Conservation (phyloP, 345 rosid genomes). For the Lepidium aucheri region DNA sequence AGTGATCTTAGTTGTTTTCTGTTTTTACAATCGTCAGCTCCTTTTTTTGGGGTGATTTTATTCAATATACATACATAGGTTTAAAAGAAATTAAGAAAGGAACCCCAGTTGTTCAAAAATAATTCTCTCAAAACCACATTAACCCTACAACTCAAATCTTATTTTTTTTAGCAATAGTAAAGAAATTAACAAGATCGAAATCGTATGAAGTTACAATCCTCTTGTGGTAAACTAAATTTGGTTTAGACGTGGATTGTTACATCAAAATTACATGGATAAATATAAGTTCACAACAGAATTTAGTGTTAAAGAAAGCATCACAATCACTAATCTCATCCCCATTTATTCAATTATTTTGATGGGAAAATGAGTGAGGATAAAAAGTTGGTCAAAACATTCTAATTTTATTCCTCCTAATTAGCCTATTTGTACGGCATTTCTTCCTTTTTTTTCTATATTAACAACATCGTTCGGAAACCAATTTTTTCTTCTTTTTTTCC, state of each 20-base stretch:
- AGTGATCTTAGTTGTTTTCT: neutral
- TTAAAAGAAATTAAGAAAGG: too few species aligned
- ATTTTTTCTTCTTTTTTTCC: neutral
- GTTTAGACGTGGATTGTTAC: neutral
- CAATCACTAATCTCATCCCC: neutral
- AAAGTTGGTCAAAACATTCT: conserved; percentile 4
- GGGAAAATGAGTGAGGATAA: neutral
- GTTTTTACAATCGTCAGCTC: too few species aligned
- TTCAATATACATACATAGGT: neutral
- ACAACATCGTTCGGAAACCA: neutral
- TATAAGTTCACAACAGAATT: neutral
- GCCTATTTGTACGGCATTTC: neutral
- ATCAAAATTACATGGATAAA: neutral
- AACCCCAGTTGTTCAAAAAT: too few species aligned
- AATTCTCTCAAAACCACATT: too few species aligned
- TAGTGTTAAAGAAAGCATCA: neutral
- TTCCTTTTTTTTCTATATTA: neutral
- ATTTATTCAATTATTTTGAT: neutral
- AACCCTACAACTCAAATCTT: too few species aligned
- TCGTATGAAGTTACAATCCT: too few species aligned
- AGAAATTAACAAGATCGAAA: too few species aligned
- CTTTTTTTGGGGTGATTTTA: too few species aligned
- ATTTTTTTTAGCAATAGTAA: too few species aligned
- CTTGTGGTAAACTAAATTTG: neutral
- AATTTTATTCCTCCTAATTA: conserved; percentile 2